Evolutionary conservation across 257 asterid species (phyloP), one percentile per base, ranked within the genome.

Genomic region (Anisodus tanguticus): DNA sequence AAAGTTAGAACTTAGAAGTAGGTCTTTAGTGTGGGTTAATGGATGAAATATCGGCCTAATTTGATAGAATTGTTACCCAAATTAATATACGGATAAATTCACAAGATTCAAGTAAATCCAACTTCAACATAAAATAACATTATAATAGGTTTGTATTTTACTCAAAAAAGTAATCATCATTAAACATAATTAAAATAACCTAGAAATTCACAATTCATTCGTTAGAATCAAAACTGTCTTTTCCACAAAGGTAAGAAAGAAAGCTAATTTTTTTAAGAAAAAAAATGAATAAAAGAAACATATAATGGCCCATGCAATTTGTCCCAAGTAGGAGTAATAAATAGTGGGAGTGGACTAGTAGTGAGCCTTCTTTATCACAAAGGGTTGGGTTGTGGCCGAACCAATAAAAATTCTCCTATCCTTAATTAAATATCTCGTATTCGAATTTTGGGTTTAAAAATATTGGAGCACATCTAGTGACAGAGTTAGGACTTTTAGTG

Each of bases 171-270:
- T 76, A 76, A 26, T 26, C 45, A 31, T 66, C 26, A 76, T 51
- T 17, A 47, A 76, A 13, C 47, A 49, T 76, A 51, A 13, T 51
- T 26, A 51, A 2, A 51, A 51, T 13, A 76, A 51, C 35, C 81
- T 22, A 76, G 15, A 76, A 51, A 76, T 76, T 51, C 81, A 53
- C 81, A 76, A 51, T 31, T 51, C 12, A 51, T 5, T 51, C 63
- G 3, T 76, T 76, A 43, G 81, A 76, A 76, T 76, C 81, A 76
- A 76, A 26, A 76, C 13, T 53, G 64, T 76, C 81, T 76, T 76
- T 76, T 76, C 81, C 81, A 51, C 81, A 49, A 74, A 49, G 11
- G 22, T 19, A 47, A 47, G 8, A 74, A 47, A 74, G 8, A 74
- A 74, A 74, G 4, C 43, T 19, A 74, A 10, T 3, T 19, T 9